Conservation (phyloP, 179 eudicot species). For the Sideroxylon spinosum region DNA sequence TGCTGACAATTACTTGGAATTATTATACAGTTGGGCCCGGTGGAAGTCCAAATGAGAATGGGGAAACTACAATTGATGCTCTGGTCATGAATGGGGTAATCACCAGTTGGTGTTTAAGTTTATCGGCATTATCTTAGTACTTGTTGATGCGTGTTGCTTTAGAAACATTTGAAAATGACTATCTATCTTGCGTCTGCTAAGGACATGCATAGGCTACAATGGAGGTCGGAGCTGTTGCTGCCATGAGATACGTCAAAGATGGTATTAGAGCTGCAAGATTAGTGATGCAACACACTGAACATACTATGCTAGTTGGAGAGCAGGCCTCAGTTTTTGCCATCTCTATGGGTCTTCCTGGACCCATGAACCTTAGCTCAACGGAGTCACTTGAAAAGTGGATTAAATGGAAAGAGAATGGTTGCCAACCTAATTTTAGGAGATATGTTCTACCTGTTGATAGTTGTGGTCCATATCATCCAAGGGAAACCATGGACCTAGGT, state of each 20-base stretch:
- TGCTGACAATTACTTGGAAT: not conserved
- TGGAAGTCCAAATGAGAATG: slow-evolving; percentile 96
- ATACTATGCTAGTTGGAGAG: slow-evolving; percentile 89
- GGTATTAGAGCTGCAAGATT: slow-evolving; percentile 78
- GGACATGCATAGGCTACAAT: slow-evolving; percentile 69
- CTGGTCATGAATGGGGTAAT: slow-evolving; percentile 92
- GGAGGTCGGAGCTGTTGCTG: slow-evolving; percentile 98
- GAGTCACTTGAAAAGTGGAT: slow-evolving; percentile 74
- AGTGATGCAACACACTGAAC: slow-evolving; percentile 79
- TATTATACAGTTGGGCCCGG: slow-evolving; percentile 86
- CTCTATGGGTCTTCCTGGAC: slow-evolving; percentile 96
- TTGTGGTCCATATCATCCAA: slow-evolving; percentile 77
- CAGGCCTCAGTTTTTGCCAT: slow-evolving; percentile 83
- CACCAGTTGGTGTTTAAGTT: not conserved
- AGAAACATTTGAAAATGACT: slow-evolving; percentile 11
- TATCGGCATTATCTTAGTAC: slow-evolving; percentile 8
- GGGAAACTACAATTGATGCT: slow-evolving; percentile 92
- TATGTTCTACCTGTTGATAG: slow-evolving; percentile 50
- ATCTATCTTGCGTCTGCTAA: slow-evolving; percentile 35
- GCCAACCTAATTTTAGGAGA: slow-evolving; percentile 82
- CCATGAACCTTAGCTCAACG: slow-evolving; percentile 73
- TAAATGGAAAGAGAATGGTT: slow-evolving; percentile 63
- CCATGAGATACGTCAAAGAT: slow-evolving; percentile 82
- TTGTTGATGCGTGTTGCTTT: slow-evolving; percentile 1
- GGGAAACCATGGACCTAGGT: slow-evolving; percentile 14